Conservation (phyloP, 2,329 filamentous ascomycete genomes). For the Aspergillus awamori region DNA sequence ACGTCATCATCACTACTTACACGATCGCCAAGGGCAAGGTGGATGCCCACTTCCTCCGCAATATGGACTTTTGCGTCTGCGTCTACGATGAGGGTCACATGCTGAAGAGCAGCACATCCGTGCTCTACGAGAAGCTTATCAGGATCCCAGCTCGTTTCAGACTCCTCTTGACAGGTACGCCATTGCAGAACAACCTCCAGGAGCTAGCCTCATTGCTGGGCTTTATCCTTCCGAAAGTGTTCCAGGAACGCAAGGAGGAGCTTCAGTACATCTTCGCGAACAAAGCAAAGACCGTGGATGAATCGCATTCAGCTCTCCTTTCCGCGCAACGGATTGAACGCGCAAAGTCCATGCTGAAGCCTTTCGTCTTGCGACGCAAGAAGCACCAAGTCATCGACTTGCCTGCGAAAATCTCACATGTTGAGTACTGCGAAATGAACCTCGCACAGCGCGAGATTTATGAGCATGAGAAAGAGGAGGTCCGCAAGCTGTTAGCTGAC, state of each 20-base stretch:
- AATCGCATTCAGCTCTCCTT: constrained; percentile 74
- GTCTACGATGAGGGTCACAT: constrained; percentile 96
- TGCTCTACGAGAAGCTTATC: constrained; percentile 77
- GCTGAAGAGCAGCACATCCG: constrained; percentile 83
- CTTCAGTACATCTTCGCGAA: constrained; percentile 89
- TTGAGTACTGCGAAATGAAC: constrained; percentile 81
- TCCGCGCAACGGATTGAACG: constrained; percentile 84
- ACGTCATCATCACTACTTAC: constrained; percentile 73
- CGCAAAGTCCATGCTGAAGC: constrained; percentile 88
- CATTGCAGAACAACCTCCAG: constrained; percentile 92
- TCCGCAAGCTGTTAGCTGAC: constrained; percentile 62
- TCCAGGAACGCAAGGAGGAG: constrained; percentile 73
- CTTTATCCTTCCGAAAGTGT: constrained; percentile 90
- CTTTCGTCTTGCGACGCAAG: constrained; percentile 90
- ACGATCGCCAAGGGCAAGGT: constrained; percentile 64
- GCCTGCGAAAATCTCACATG: constrained; percentile 74
- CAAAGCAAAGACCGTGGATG: constrained; percentile 79
- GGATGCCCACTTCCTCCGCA: constrained; percentile 66
- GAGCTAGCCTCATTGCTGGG: constrained; percentile 87
- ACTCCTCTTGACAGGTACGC: constrained; percentile 85
- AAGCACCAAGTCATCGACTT: constrained; percentile 91
- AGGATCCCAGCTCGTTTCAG: constrained; percentile 80
- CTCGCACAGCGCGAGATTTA: constrained; percentile 74
- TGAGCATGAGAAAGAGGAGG: constrained; percentile 65
- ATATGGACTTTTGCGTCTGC: constrained; percentile 59